Evolutionary conservation across 2,329 filamentous ascomycete genomes (phyloP).

Genomic region (Fusarium sp.): DNA sequence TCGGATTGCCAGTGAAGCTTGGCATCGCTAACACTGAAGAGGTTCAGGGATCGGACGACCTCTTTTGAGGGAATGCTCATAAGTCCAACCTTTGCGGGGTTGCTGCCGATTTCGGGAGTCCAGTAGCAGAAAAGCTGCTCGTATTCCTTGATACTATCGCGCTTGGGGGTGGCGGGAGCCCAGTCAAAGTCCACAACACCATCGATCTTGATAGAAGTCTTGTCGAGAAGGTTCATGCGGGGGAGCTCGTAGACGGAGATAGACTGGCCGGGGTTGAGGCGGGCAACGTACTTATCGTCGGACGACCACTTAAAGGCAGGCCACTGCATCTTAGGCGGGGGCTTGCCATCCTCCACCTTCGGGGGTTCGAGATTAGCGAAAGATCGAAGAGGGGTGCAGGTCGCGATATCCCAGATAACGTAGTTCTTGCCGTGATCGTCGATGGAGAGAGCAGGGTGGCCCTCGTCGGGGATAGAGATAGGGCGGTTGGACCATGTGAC

Average conservation of each 20-base stretch:
- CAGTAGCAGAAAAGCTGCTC: conserved; percentile 99
- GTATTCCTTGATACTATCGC: conserved; percentile 89
- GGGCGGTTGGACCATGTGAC: conserved; percentile 97
- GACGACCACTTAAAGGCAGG: conserved; percentile 99
- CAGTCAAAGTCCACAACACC: conserved; percentile 98
- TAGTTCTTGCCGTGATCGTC: conserved; percentile 99
- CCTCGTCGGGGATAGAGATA: conserved; percentile 89
- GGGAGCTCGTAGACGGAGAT: conserved; percentile 94
- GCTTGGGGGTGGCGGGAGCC: conserved; percentile 85
- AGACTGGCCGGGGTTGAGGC: conserved; percentile 86
- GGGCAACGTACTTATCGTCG: conserved; percentile 96
- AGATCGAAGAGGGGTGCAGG: conserved; percentile 88
- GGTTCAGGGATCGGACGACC: conserved; percentile 91
- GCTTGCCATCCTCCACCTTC: conserved; percentile 71
- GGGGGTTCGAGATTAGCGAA: conserved; percentile 91
- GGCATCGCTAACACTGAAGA: conserved; percentile 97
- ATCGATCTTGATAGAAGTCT: conserved; percentile 94
- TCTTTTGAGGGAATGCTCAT: conserved; percentile 98
- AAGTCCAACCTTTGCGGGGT: conserved; percentile 94
- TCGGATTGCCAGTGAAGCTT: conserved; percentile 99
- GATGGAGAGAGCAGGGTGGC: conserved; percentile 83
- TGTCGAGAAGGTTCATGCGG: conserved; percentile 89
- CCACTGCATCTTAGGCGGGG: conserved; percentile 90
- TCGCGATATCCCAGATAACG: conserved; percentile 96
- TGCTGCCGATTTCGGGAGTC: conserved; percentile 98